Evolutionary conservation across 768 basidiomycete species (phyloP).

Genomic region (Lactarius evosmus): DNA sequence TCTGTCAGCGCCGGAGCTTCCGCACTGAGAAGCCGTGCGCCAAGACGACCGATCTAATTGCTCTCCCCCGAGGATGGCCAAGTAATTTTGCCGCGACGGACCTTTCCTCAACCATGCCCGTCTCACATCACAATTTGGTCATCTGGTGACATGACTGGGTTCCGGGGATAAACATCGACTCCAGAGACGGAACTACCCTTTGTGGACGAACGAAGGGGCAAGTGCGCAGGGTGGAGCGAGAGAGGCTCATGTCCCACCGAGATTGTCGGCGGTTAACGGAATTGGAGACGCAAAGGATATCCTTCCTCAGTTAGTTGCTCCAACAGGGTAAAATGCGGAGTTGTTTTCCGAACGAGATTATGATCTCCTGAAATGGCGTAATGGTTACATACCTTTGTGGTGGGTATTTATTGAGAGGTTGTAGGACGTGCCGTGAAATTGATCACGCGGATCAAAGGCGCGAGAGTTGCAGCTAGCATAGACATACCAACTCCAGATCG

Average conservation of each 20-base stretch:
- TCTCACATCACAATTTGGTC: neutral
- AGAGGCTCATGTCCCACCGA: slow-evolving; percentile 15
- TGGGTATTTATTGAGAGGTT: slow-evolving; percentile 2
- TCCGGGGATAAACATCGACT: slow-evolving; percentile 7
- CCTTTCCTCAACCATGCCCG: slow-evolving; percentile 27
- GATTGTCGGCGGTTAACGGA: slow-evolving; percentile 5
- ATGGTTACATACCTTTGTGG: slow-evolving; percentile 1
- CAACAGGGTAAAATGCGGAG: slow-evolving; percentile 2
- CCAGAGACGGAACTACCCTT: slow-evolving; percentile 14
- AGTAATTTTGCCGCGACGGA: slow-evolving; percentile 8
- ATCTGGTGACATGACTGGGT: neutral
- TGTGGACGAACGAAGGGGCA: slow-evolving; percentile 3
- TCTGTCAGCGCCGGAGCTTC: slow-evolving; percentile 1
- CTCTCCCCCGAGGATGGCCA: neutral
- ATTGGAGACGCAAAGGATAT: slow-evolving; percentile 15
- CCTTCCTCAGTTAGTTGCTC: slow-evolving; percentile 8
- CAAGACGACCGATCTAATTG: neutral
- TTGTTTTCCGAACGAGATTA: slow-evolving; percentile 8
- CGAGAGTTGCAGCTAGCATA: neutral
- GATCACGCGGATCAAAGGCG: neutral
- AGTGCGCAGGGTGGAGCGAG: slow-evolving; percentile 12
- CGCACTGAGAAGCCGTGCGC: neutral
- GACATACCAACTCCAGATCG: slow-evolving; percentile 9
- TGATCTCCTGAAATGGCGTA: slow-evolving; percentile 12
- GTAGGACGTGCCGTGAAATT: neutral